Conservation (phyloP, 2,329 filamentous ascomycete genomes). For the Calonectria honghensis region DNA sequence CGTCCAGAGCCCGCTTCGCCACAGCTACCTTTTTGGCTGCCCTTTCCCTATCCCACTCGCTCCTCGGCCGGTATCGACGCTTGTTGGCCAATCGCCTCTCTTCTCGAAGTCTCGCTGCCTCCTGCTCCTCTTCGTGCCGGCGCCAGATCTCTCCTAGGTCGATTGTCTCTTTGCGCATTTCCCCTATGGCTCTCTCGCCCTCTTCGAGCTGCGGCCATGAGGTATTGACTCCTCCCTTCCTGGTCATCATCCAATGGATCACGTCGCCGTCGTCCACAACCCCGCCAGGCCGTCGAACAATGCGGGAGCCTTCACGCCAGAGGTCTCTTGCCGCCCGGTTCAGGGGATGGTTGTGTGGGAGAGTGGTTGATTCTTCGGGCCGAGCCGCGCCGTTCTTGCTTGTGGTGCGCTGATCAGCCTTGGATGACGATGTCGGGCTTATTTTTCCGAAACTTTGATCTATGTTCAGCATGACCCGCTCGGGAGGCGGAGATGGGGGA, state of each 20-base stretch:
- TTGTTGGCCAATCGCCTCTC: conserved; percentile 50
- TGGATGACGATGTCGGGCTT: conserved; percentile 9
- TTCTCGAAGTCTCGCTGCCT: conserved; percentile 43
- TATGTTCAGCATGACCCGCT: background rate
- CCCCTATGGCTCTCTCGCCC: conserved; percentile 40
- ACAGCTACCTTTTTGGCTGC: conserved; percentile 33
- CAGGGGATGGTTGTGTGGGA: conserved; percentile 15
- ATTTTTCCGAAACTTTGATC: background rate
- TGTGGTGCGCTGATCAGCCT: background rate
- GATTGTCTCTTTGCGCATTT: conserved; percentile 47
- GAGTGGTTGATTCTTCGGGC: background rate
- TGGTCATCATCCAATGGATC: conserved; percentile 48
- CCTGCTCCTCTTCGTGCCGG: conserved; percentile 45
- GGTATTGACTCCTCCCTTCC: conserved; percentile 46
- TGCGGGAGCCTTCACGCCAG: conserved; percentile 48
- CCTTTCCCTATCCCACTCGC: conserved; percentile 47
- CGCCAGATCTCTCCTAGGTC: conserved; percentile 42
- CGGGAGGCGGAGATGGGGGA: background rate
- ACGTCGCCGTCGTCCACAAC: conserved; percentile 46
- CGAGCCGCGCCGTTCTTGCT: background rate
- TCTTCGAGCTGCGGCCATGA: conserved; percentile 49
- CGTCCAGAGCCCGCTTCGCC: conserved; percentile 4
- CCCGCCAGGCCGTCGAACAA: conserved; percentile 44
- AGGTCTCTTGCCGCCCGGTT: conserved; percentile 34
- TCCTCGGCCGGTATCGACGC: conserved; percentile 48